A percentile compares a stretch with the other conserved stretches of the same genome.
phyloP scores from a whole-genome alignment of 2,329 filamentous ascomycete species.

The Colletotrichum sp. region DNA sequence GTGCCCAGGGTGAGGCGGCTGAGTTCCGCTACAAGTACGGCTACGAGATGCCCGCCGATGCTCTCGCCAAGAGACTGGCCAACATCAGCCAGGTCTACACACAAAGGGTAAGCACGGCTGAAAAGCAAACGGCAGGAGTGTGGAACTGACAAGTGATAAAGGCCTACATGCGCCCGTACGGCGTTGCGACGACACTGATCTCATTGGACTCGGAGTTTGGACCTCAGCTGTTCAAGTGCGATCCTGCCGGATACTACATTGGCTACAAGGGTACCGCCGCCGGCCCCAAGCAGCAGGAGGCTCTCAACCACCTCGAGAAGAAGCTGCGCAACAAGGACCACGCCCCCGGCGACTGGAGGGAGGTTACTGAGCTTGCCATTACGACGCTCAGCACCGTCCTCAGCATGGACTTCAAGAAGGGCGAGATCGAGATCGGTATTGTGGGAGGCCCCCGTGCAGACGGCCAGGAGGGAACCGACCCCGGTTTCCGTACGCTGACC shows the following conservation, averaged over 20 bases:
- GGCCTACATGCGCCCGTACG: slow-evolving; percentile 98
- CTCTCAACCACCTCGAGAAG: slow-evolving; percentile 98
- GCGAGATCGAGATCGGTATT: slow-evolving; percentile 96
- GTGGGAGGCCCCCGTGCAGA: slow-evolving; percentile 86
- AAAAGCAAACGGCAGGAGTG: not conserved
- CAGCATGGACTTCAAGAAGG: slow-evolving; percentile 99
- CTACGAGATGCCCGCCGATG: slow-evolving; percentile 99
- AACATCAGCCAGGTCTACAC: slow-evolving; percentile 99
- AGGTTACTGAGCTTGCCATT: slow-evolving; percentile 97
- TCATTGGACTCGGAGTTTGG: slow-evolving; percentile 91
- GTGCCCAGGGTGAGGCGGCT: slow-evolving; percentile 92
- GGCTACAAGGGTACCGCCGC: slow-evolving; percentile 98
- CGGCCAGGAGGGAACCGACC: slow-evolving; percentile 81
- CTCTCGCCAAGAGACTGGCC: slow-evolving; percentile 92
- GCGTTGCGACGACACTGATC: slow-evolving; percentile 93
- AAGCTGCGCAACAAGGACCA: slow-evolving; percentile 99
- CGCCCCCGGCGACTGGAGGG: slow-evolving; percentile 92
- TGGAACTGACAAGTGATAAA: slow-evolving; percentile 32
- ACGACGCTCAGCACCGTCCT: slow-evolving; percentile 93
- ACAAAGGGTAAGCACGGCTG: slow-evolving; percentile 71
- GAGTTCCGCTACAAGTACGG: slow-evolving; percentile 99
- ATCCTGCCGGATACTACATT: slow-evolving; percentile 96
- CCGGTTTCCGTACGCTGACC: slow-evolving; percentile 84
- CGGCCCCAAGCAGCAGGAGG: slow-evolving; percentile 98
- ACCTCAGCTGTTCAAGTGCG: slow-evolving; percentile 97